A percentile compares a stretch with the other conserved stretches of the same genome.
Conservation (phyloP, 257 asterid species). For the Solanum pimpinellifolium region DNA sequence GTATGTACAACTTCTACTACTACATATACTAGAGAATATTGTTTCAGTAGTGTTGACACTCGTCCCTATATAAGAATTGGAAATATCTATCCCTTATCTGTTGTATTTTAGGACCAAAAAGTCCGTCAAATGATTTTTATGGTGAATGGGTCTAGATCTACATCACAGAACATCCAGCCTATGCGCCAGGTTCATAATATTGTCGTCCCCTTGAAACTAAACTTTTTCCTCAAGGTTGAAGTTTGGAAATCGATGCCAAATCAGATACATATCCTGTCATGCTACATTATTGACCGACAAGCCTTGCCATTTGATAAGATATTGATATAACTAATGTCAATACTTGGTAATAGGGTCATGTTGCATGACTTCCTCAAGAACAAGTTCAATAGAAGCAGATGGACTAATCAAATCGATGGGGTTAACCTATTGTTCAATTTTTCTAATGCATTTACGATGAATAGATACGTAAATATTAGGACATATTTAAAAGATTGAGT, state of each 20-base stretch:
- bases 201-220: neutral
- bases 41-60: neutral
- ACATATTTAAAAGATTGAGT: neutral
- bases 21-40: neutral
- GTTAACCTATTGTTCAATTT: neutral
- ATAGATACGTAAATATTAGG: too few species aligned
- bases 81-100: neutral
- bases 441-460: neutral
- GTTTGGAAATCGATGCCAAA: neutral
- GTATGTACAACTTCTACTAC: neutral
- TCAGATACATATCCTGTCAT: neutral
- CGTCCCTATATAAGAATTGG: neutral
- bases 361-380: neutral
- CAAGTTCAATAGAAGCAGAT: neutral
- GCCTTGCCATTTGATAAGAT: neutral
- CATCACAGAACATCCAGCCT: neutral
- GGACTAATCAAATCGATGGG: neutral
- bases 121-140: neutral
- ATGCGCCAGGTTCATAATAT: neutral
- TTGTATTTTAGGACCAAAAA: neutral
- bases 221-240: neutral
- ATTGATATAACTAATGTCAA: neutral
- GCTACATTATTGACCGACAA: neutral
- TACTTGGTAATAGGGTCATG: neutral
- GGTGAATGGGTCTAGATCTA: neutral